Base-by-base conservation (phyloP, 1,284 basidiomycete species). In the Marasmius fiardii region DNA sequence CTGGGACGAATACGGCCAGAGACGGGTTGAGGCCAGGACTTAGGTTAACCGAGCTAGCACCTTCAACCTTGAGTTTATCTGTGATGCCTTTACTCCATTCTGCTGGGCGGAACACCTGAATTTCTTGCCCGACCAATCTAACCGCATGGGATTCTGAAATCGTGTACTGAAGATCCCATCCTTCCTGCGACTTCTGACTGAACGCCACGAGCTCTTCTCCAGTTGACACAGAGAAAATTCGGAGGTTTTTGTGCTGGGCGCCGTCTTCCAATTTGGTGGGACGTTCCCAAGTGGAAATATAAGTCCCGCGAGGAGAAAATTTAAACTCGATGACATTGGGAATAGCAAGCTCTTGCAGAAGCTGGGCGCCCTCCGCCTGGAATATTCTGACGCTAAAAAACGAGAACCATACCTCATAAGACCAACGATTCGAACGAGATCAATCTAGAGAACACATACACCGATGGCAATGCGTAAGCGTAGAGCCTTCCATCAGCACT, bases 271-370 rank as follows among this genome's bases (percentile, higher is more conserved):
- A 79, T 72, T 92, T 92, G 61, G 81, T 81, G 61, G 88, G 90
- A 58, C 96, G 84, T 74, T 98, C 94, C 92, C 94, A 98, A 47
- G 93, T 97, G 58, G 91, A 93, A 50, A 99, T 70, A 71, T 92
- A 97, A 1, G 90, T 93, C 45, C 93, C 95, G 60, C 90, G 84
- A 5, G 96, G 95, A 6, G 95, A 98, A 73, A 98, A 97, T 61
- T 82, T 82, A 63, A 98, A 73, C 66, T 96, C 94, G 57, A 94
- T 71, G 63, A 92, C 81, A 67, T 89, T 90, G 57, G 87, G 77
- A 50, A 92, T 73, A 43, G 75, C 68, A 56, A 92, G 80, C 67
- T 92, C 87, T 62, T 82, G 82, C 57, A 93, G 74, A 57, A 90
- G 74, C 63, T 83, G 79, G 54, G 85, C 88, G 64, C 81, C 81